Evolutionary conservation across 1,284 basidiomycete species (phyloP), one percentile per base, ranked within the genome.

Genomic region (Meira nashicola): DNA sequence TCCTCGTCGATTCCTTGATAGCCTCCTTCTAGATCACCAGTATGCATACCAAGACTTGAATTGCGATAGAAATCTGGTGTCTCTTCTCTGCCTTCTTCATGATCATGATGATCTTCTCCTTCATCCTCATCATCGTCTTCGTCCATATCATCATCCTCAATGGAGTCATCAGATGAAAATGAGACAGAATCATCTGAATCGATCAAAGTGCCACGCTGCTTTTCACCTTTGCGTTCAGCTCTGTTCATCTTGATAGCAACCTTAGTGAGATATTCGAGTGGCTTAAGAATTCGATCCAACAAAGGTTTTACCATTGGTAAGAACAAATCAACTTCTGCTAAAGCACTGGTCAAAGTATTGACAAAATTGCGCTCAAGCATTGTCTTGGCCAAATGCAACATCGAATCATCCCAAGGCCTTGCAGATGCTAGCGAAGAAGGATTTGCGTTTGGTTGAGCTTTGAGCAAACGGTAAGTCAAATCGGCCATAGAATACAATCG

Each of bases 311-410:
- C 86, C 68, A 93, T 87, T 1, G 95, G 95, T 80, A 93, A 94
- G 77, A 96, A 95, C 55, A 97, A 84, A 75, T 99, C 95, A 40
- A 96, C 86, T 59, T 99, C 95, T 7, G 90, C 87, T 9, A 97
- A 83, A 11, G 92, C 89, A 54, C 83, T 88, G 0, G 95, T 97
- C 38, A 99, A 82, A 2, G 89, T 87, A 6, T 88, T 84, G 19
- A 97, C 95, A 71, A 90, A 95, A 76, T 91, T 92, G 82, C 97
- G 96, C 82, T 99, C 95, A 48, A 99, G 81, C 95, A 99, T 98
- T 64, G 93, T 85, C 81, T 97, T 98, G 44, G 95, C 92, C 59
- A 97, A 85, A 65, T 96, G 92, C 15, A 92, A 88, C 2, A 89
- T 87, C 11, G 85, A 83, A 54, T 95, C 93, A 46, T 93, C 89